Conservation (phyloP, 805 yeast species). For the Diddensiella caesifluorescens region DNA sequence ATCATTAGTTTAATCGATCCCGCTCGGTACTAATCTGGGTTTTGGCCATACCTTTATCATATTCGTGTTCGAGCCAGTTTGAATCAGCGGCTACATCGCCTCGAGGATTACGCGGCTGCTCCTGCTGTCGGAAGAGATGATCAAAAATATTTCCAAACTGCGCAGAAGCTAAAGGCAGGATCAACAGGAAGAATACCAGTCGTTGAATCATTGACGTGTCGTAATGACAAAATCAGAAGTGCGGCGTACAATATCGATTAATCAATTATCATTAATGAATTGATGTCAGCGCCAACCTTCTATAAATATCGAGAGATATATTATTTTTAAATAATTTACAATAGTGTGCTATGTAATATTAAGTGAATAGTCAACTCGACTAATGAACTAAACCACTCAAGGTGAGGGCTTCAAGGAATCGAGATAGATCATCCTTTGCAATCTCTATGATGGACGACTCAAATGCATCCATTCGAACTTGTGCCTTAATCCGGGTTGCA, state of each 20-base stretch:
- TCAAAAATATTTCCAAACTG: conserved; percentile 45
- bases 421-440: conserved; percentile 76
- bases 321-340: too few relatives aligned
- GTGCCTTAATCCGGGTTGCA: conserved; percentile 78
- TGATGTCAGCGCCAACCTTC: too few relatives aligned
- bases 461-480: conserved; percentile 87
- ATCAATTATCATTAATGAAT: too few relatives aligned
- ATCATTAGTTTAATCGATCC: not conserved
- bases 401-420: conserved; percentile 80
- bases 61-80: conserved; percentile 23
- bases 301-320: too few relatives aligned
- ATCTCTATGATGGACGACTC: conserved; percentile 92
- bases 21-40: not conserved
- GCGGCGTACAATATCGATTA: too few relatives aligned
- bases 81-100: conserved; percentile 21
- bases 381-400: conserved; percentile 48
- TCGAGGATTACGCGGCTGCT: conserved; percentile 32
- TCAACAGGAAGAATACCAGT: not conserved
- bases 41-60: conserved; percentile 20
- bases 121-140: conserved; percentile 32
- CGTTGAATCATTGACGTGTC: too few relatives aligned
- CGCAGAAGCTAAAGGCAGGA: conserved; percentile 23
- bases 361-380: too few relatives aligned
- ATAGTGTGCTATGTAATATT: too few relatives aligned
- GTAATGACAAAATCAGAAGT: too few relatives aligned